A percentile compares a stretch with the other conserved stretches of the same genome.
phyloP scores from a whole-genome alignment of 306 rosid species.

The Vicia faba region DNA sequence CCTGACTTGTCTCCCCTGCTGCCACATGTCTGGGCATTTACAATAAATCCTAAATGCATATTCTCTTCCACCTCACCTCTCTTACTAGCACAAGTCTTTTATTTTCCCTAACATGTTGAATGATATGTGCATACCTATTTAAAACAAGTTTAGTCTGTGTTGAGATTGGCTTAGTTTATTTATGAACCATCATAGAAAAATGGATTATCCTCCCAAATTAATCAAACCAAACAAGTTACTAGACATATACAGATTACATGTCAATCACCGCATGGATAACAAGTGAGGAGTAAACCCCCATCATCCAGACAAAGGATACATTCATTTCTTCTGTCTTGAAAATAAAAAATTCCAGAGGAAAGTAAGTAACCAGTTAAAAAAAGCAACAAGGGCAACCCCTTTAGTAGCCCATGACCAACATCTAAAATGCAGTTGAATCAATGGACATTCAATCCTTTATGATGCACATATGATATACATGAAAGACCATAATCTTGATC shows the following conservation, averaged over 20 bases:
- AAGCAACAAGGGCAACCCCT: conserved; percentile 17
- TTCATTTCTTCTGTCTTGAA: conserved; percentile 1
- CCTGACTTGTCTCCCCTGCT: conserved; percentile 16
- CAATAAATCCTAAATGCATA: not conserved
- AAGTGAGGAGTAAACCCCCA: conserved; percentile 4
- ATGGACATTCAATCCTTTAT: conserved; percentile 19
- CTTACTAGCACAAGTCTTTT: not conserved
- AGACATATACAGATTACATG: conserved; percentile 10
- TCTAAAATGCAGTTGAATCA: conserved; percentile 25
- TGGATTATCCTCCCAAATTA: conserved; percentile 9
- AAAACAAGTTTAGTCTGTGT: conserved; percentile 3
- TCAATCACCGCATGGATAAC: conserved; percentile 23
- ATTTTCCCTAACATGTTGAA: conserved; percentile 7
- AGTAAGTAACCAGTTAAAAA: conserved; percentile 23
- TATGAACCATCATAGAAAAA: not conserved
- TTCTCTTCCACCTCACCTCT: not conserved
- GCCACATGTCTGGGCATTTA: conserved; percentile 4
- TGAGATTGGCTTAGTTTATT: conserved; percentile 2
- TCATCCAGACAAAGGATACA: not conserved
- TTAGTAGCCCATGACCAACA: conserved; percentile 12
- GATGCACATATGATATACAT: conserved; percentile 17
- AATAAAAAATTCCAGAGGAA: not conserved
- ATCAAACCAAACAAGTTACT: not conserved
- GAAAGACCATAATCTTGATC: conserved; percentile 7
- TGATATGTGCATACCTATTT: not conserved